Percentiles rank a stretch among this genome's conserved stretches.
These are phyloP conservation scores for Globisporangium uncinulatum DNA, from an alignment of 352 stramenopile species.

Conservation along the genomic window DNA sequence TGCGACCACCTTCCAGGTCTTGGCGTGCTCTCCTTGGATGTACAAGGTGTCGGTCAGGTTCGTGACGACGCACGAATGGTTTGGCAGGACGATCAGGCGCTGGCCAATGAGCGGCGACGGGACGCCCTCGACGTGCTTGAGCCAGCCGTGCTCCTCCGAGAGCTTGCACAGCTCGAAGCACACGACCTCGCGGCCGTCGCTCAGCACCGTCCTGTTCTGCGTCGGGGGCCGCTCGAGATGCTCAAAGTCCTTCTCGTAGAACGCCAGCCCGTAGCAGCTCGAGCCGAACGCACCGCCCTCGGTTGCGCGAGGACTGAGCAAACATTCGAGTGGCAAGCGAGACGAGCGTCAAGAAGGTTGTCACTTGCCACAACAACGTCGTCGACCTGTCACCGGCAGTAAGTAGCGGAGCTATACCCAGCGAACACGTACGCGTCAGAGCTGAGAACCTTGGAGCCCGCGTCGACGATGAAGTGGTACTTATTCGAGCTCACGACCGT, in stretches of 20 bases:
- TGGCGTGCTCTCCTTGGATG: constrained; percentile 35
- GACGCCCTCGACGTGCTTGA: constrained; percentile 50
- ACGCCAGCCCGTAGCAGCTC: constrained; percentile 54
- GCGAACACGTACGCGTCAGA: constrained; percentile 37
- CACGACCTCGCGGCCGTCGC: constrained; percentile 30
- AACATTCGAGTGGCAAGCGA: no score
- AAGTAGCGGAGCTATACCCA: neutral
- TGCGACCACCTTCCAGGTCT: constrained; percentile 50
- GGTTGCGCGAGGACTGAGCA: constrained; percentile 16
- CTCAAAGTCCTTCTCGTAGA: constrained; percentile 66
- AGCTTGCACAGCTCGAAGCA: constrained; percentile 69
- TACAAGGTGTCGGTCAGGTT: constrained; percentile 68
- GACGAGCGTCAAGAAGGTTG: neutral
- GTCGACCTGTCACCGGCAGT: no score
- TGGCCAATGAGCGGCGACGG: constrained; percentile 40
- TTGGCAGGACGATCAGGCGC: constrained; percentile 58
- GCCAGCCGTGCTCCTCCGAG: constrained; percentile 72
- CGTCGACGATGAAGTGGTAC: constrained; percentile 71
- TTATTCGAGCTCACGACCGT: constrained; percentile 73
- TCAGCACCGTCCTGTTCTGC: constrained; percentile 24
- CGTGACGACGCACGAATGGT: constrained; percentile 58
- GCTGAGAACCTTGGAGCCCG: constrained; percentile 66
- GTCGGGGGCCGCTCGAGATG: constrained; percentile 42
- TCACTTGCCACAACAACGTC: no score
- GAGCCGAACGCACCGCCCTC: constrained; percentile 36